Conservation (phyloP, 2,329 filamentous ascomycete species). For the Coleophoma cylindrospora region DNA sequence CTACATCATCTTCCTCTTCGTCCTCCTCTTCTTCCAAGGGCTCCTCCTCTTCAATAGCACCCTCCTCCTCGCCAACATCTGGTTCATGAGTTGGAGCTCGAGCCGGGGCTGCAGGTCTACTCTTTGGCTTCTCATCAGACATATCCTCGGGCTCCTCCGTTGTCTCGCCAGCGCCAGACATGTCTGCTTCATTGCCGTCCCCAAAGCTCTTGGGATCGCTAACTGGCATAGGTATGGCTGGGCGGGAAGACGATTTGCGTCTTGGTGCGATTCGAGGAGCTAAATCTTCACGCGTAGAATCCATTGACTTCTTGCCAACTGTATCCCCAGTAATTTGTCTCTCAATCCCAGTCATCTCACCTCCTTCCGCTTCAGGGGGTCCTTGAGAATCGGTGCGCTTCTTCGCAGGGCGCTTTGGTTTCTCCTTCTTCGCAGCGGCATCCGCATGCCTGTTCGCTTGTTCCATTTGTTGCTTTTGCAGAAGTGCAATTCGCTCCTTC, state of each 20-base stretch:
- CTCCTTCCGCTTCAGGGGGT: constrained; percentile 28
- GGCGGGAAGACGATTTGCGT: constrained; percentile 45
- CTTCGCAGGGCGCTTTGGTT: constrained; percentile 74
- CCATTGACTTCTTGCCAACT: constrained; percentile 43
- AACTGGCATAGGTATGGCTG: constrained; percentile 23
- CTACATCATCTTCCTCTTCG: constrained; percentile 80
- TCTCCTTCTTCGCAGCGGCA: constrained; percentile 75
- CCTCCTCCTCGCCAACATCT: constrained; percentile 41
- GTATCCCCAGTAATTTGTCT: constrained; percentile 43
- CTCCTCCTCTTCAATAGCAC: constrained; percentile 36
- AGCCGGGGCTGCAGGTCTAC: constrained; percentile 29
- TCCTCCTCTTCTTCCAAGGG: constrained; percentile 57
- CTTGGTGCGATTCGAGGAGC: constrained; percentile 37
- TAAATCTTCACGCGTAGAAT: constrained; percentile 34
- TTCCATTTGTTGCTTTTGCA: constrained; percentile 92
- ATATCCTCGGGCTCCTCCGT: constrained; percentile 52
- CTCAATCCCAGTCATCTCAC: constrained; percentile 34
- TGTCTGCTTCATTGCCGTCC: constrained; percentile 61
- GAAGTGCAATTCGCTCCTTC: constrained; percentile 89
- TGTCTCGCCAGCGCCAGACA: constrained; percentile 60
- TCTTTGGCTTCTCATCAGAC: constrained; percentile 48
- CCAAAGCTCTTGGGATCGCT: constrained; percentile 36
- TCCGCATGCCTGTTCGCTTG: constrained; percentile 80
- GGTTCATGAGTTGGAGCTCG: constrained; percentile 30
- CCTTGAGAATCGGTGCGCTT: constrained; percentile 50